These are phyloP conservation scores for Cicer judaicum DNA, from an alignment of 306 rosid genomes.

Conservation along the genomic window DNA sequence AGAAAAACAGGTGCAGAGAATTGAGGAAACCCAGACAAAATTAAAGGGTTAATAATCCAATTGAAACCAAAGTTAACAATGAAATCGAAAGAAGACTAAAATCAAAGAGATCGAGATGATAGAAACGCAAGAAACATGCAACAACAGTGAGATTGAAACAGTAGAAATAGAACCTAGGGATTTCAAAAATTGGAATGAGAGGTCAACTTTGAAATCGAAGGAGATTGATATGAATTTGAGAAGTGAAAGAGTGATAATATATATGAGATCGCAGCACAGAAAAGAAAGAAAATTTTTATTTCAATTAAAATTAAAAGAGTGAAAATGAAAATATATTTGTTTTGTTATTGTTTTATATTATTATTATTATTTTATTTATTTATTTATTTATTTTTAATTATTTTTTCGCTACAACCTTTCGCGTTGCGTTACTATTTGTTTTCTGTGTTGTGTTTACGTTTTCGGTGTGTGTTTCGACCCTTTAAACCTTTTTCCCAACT, in stretches of 20 bases:
- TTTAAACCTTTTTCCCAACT: too few relatives aligned
- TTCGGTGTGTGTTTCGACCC: too few relatives aligned
- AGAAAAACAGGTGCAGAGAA: background rate
- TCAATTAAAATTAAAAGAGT: background rate
- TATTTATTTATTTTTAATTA: too few relatives aligned
- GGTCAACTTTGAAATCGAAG: conserved; percentile 34
- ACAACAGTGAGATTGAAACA: conserved; percentile 14
- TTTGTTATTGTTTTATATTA: too few relatives aligned
- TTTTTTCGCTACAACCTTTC: too few relatives aligned
- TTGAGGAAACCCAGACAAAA: background rate
- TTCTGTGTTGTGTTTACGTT: too few relatives aligned
- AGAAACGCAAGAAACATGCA: conserved; percentile 4
- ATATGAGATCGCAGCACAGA: conserved; percentile 41
- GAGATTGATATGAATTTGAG: background rate
- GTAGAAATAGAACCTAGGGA: conserved; percentile 27
- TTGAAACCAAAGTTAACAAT: background rate
- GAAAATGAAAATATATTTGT: too few relatives aligned
- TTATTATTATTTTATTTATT: too few relatives aligned
- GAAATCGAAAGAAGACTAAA: background rate
- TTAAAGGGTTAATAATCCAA: conserved; percentile 5
- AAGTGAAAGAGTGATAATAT: background rate
- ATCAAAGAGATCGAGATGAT: conserved; percentile 40
- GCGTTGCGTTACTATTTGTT: too few relatives aligned
- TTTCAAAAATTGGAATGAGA: background rate
- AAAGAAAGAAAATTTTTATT: background rate